Evolutionary conservation across 2,329 filamentous ascomycete genomes (phyloP), one percentile per base, ranked within the genome.

Genomic region (Cladophialophora yegresii): DNA sequence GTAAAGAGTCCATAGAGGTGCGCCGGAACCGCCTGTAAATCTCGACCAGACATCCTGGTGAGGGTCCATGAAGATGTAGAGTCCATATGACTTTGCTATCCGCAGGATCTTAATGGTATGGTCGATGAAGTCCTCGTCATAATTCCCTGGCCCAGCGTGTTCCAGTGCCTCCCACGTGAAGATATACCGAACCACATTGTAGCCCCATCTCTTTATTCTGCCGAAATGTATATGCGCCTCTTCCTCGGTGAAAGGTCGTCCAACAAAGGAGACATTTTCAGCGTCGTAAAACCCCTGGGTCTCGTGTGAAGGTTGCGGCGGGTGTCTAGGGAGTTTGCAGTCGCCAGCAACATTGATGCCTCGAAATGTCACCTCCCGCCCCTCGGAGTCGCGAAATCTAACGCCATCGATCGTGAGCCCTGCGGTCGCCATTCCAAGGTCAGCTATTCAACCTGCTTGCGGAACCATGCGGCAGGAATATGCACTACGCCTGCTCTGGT

Each of bases 121-220:
- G 70, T 90, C 84, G 69, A 98, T 93, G 84, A 91, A 99, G 67
- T 90, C 88, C 74, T 99, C 92, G 72, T 99, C 96, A 76, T 98
- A 99, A 73, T 86, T 88, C 1, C 93, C 92, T 0, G 96, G 95
- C 0, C 93, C 93, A 0, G 87, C 88, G 64, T 95, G 90, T 78
- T 99, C 95, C 75, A 99, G 90, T n/a, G 95, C 93, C 78, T 99
- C 95, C 95, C 95, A 99, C 0, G 95, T 98, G 75, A 98, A 99
- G 71, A 99, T 83, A 77, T 99, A 99, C 74, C 95, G 86, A 70
- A 99, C 93, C 0, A 91, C 93, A 77, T 98, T 99, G 83, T 96
- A 99, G 13, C 95, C 95, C 82, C 89, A 96, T 72, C 89, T 88
- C 72, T 89, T 91, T 69, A 99, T 79, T 50, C 93, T 85, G 12